Conservation (phyloP, 2,329 filamentous ascomycete species). For the Fulvia fulva region DNA sequence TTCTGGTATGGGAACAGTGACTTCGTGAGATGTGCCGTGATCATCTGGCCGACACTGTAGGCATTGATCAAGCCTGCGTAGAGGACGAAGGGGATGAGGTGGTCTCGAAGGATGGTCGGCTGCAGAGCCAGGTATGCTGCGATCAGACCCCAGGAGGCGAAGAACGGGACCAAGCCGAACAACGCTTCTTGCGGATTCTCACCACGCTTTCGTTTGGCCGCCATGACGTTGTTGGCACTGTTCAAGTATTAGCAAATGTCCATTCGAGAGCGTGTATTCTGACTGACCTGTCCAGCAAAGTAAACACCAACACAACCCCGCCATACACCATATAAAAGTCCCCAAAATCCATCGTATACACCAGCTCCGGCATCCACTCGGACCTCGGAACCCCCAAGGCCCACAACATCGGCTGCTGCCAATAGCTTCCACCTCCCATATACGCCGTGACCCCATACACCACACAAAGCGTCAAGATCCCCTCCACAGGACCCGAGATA, state of each 20-base stretch:
- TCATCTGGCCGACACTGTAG: conserved; percentile 87
- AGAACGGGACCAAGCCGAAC: conserved; percentile 78
- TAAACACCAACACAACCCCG: conserved; percentile 73
- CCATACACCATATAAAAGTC: conserved; percentile 93
- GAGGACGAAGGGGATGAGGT: conserved; percentile 84
- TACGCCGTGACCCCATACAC: conserved; percentile 82
- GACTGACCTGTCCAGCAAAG: conserved; percentile 65
- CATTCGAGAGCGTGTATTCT: background rate
- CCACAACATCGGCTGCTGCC: conserved; percentile 76
- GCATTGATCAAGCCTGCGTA: conserved; percentile 89
- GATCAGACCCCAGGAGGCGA: conserved; percentile 71
- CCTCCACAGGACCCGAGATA: conserved; percentile 92
- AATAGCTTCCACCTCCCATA: conserved; percentile 82
- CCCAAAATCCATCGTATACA: conserved; percentile 82
- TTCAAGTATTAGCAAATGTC: conserved; percentile 3
- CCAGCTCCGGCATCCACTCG: conserved; percentile 59
- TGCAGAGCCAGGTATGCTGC: conserved; percentile 78
- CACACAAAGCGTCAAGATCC: conserved; percentile 75
- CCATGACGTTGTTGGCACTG: conserved; percentile 77
- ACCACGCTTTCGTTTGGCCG: conserved; percentile 68
- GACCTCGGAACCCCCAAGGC: conserved; percentile 65
- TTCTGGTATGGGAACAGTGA: conserved; percentile 87
- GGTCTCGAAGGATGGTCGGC: conserved; percentile 73
- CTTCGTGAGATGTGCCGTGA: conserved; percentile 87
- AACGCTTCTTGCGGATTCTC: conserved; percentile 71